These are phyloP conservation scores for Fusarium hainanense DNA, from an alignment of 2,329 filamentous ascomycete species.

Conservation along the genomic window DNA sequence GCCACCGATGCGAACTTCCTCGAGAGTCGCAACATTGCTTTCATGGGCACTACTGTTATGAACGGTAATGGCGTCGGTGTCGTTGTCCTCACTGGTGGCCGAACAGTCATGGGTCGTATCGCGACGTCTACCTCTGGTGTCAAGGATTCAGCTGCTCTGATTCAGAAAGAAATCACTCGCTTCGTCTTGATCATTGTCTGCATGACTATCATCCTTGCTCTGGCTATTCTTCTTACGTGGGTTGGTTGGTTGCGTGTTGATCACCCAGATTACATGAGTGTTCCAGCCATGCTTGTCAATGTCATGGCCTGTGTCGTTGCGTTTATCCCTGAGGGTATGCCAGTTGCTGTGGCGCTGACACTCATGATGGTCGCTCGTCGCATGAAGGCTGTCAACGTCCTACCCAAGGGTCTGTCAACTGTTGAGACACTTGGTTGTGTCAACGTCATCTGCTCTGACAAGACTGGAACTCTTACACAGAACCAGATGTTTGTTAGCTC, in stretches of 20 bases:
- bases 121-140: slow-evolving; percentile 52
- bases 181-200: slow-evolving; percentile 57
- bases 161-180: slow-evolving; percentile 56
- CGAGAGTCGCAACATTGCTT: slow-evolving; percentile 57
- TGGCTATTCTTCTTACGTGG: slow-evolving; percentile 59
- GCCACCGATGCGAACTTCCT: slow-evolving; percentile 55
- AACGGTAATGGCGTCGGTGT: slow-evolving; percentile 55
- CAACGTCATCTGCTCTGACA: slow-evolving; percentile 58
- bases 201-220: slow-evolving; percentile 53
- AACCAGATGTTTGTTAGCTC: slow-evolving; percentile 59
- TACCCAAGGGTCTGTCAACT: slow-evolving; percentile 56
- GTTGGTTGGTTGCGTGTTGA: slow-evolving; percentile 54
- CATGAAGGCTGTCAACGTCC: slow-evolving; percentile 57
- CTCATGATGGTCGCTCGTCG: slow-evolving; percentile 56
- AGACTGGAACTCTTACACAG: slow-evolving; percentile 57
- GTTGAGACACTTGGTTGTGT: slow-evolving; percentile 58
- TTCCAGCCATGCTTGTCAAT: slow-evolving; percentile 58
- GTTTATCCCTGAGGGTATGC: slow-evolving; percentile 56
- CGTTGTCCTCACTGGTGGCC: slow-evolving; percentile 54
- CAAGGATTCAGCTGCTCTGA: slow-evolving; percentile 54
- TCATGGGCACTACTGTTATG: slow-evolving; percentile 57
- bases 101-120: slow-evolving; percentile 57
- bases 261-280: slow-evolving; percentile 54
- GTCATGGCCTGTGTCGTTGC: slow-evolving; percentile 58
- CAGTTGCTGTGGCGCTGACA: slow-evolving; percentile 54